Conservation (phyloP, 768 basidiomycete genomes). For the Kwoniella europaea region DNA sequence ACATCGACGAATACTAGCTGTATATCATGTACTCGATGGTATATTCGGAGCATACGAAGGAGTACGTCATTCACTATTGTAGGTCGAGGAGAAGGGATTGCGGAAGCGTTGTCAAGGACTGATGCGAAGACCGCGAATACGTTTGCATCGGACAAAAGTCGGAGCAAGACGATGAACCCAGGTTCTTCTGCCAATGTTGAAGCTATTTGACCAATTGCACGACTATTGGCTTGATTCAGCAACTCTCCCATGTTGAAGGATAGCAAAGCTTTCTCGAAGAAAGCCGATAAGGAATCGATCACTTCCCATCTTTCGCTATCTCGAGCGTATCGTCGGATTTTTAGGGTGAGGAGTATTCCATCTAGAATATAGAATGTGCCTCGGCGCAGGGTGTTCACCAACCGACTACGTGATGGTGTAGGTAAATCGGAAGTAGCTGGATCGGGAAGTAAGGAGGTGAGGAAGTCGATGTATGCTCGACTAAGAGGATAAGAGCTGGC, state of each 20-base stretch:
- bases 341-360: constrained; percentile 79
- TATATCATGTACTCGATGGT: constrained; percentile 78
- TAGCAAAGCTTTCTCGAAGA: constrained; percentile 80
- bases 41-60: constrained; percentile 77
- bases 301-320: constrained; percentile 83
- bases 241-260: constrained; percentile 80
- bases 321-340: constrained; percentile 73
- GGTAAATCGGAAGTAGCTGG: constrained; percentile 41
- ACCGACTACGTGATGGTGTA: constrained; percentile 59
- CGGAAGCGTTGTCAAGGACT: constrained; percentile 79
- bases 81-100: constrained; percentile 66
- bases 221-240: constrained; percentile 60
- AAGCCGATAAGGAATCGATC: constrained; percentile 81
- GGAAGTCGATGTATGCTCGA: constrained; percentile 80
- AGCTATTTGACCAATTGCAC: constrained; percentile 40
- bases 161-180: constrained; percentile 82
- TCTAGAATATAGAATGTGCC: constrained; percentile 84
- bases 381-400: constrained; percentile 76
- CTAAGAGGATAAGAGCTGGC: constrained; percentile 84
- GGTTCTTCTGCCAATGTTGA: constrained; percentile 67
- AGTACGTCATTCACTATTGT: constrained; percentile 71
- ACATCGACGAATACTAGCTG: constrained; percentile 90
- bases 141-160: constrained; percentile 72
- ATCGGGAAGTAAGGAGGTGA: constrained; percentile 70
- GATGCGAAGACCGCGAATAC: constrained; percentile 76